phyloP scores from a whole-genome alignment of 768 basidiomycete species.

The Neoboletus subvelutipes region DNA sequence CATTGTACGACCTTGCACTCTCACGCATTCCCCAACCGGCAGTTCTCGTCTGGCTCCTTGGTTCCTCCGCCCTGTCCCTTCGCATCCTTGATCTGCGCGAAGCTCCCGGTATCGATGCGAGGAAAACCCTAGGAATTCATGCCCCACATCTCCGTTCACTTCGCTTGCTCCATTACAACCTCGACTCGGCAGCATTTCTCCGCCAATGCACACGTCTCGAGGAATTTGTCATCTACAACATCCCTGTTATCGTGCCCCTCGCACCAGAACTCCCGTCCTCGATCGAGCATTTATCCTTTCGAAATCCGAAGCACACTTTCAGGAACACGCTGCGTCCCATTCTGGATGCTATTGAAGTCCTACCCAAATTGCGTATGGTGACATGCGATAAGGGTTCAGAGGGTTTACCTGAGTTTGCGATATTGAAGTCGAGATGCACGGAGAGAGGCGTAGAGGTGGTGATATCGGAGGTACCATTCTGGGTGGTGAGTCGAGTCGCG shows the following conservation, averaged over 20 bases:
- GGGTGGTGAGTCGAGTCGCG: slow-evolving; percentile 33
- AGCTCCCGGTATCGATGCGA: slow-evolving; percentile 26
- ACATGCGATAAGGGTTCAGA: slow-evolving; percentile 33
- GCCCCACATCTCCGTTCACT: slow-evolving; percentile 42
- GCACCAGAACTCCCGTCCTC: slow-evolving; percentile 33
- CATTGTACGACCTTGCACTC: slow-evolving; percentile 43
- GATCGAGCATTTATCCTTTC: slow-evolving; percentile 42
- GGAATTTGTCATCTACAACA: slow-evolving; percentile 40
- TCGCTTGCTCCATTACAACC: slow-evolving; percentile 38
- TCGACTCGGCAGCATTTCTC: slow-evolving; percentile 34
- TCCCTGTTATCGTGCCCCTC: slow-evolving; percentile 36
- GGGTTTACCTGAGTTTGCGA: slow-evolving; percentile 21
- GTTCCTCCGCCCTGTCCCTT: slow-evolving; percentile 34
- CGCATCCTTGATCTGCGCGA: slow-evolving; percentile 44
- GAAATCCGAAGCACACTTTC: slow-evolving; percentile 28
- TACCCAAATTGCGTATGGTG: slow-evolving; percentile 38
- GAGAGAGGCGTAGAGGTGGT: slow-evolving; percentile 30
- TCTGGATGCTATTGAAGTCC: slow-evolving; percentile 30
- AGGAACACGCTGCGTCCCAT: slow-evolving; percentile 28
- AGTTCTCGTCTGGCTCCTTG: slow-evolving; percentile 41
- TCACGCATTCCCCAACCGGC: slow-evolving; percentile 32
- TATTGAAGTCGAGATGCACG: slow-evolving; percentile 30
- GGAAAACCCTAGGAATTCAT: slow-evolving; percentile 28
- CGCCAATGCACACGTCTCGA: slow-evolving; percentile 37
- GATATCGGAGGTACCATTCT: slow-evolving; percentile 31